phyloP scores from a whole-genome alignment of 2,329 filamentous ascomycete species.

The Aschersonia sp. region DNA sequence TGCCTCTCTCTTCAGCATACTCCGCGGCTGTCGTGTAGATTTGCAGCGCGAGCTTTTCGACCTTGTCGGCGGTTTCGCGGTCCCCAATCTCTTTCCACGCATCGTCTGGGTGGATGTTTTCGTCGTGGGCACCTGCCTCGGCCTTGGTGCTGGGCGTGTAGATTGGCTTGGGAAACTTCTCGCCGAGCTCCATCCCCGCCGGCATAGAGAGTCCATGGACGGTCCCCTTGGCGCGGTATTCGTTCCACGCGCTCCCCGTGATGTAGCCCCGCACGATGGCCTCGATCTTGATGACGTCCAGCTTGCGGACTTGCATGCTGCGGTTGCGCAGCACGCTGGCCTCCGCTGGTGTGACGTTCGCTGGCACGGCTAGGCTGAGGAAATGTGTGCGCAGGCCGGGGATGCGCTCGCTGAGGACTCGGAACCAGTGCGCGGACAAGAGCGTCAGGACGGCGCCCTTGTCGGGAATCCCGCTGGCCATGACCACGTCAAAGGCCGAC shows the following conservation, averaged over 20 bases:
- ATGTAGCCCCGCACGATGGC: slow-evolving; percentile 67
- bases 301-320: slow-evolving; percentile 61
- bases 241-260: slow-evolving; percentile 70
- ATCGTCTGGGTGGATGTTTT: slow-evolving; percentile 66
- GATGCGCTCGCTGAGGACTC: slow-evolving; percentile 26
- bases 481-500: slow-evolving; percentile 87
- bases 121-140: slow-evolving; percentile 60
- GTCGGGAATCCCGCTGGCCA: slow-evolving; percentile 50
- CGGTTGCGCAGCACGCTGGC: slow-evolving; percentile 43
- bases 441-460: slow-evolving; percentile 38
- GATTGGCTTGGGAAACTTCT: slow-evolving; percentile 54
- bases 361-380: slow-evolving; percentile 27
- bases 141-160: slow-evolving; percentile 69
- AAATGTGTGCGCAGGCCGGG: slow-evolving; percentile 38
- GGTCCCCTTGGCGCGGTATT: slow-evolving; percentile 56
- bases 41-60: slow-evolving; percentile 16
- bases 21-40: slow-evolving; percentile 34
- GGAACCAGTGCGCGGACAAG: slow-evolving; percentile 37
- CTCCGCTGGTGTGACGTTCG: slow-evolving; percentile 16
- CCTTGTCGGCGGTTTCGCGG: slow-evolving; percentile 15
- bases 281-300: slow-evolving; percentile 11
- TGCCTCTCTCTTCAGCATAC: slow-evolving; percentile 35
- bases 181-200: slow-evolving; percentile 53
- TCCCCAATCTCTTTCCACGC: slow-evolving; percentile 30
- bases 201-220: slow-evolving; percentile 65